Evolutionary conservation across 2,329 filamentous ascomycete genomes (phyloP).

Genomic region (Fusarium graminum): DNA sequence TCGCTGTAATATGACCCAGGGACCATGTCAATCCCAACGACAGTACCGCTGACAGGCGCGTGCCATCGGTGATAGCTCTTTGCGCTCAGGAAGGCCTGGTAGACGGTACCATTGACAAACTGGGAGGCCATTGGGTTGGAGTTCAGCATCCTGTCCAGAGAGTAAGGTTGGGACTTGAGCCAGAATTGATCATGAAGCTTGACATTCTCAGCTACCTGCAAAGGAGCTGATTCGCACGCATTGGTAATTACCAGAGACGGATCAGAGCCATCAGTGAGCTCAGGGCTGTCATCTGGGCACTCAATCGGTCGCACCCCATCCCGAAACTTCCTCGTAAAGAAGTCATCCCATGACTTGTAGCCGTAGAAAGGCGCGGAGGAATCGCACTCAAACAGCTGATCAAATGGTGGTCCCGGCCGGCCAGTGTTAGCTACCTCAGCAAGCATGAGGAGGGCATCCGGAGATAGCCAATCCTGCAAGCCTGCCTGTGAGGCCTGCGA

Average conservation of each 20-base stretch:
- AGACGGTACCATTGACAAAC: slow-evolving; percentile 72
- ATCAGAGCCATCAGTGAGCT: background rate
- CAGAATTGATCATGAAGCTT: slow-evolving; percentile 71
- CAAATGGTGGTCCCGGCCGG: background rate
- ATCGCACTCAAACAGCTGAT: slow-evolving; percentile 23
- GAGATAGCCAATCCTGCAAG: slow-evolving; percentile 3
- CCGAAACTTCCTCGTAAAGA: slow-evolving; percentile 21
- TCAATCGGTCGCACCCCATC: slow-evolving; percentile 5
- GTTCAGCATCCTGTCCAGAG: slow-evolving; percentile 69
- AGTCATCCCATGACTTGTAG: slow-evolving; percentile 17
- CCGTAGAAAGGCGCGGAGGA: background rate
- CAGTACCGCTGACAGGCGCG: slow-evolving; percentile 69
- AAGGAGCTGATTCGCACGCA: slow-evolving; percentile 65
- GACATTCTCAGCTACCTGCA: slow-evolving; percentile 61
- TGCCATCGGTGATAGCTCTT: slow-evolving; percentile 78
- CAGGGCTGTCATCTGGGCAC: background rate
- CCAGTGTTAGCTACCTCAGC: slow-evolving; percentile 21
- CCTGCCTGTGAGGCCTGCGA: background rate
- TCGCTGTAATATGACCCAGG: slow-evolving; percentile 16
- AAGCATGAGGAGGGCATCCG: background rate
- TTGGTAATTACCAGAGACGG: slow-evolving; percentile 19
- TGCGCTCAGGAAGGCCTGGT: slow-evolving; percentile 75
- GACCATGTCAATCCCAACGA: slow-evolving; percentile 49
- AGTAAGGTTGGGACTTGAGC: slow-evolving; percentile 75
- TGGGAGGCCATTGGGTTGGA: slow-evolving; percentile 60